These are phyloP conservation scores for Coprinopsis sp. DNA, from an alignment of 768 basidiomycete genomes.

Conservation along the genomic window DNA sequence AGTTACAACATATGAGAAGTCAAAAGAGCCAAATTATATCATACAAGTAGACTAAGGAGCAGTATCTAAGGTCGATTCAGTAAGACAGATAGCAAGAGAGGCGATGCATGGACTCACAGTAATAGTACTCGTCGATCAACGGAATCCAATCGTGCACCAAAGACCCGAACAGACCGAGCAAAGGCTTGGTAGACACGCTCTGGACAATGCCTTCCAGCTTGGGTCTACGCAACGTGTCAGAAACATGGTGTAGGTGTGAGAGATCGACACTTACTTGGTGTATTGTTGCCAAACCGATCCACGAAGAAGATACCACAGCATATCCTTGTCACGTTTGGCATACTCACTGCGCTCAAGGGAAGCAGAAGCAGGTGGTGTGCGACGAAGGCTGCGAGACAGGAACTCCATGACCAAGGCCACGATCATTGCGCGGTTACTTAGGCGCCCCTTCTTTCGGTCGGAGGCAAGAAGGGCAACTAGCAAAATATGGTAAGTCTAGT, in stretches of 20 bases:
- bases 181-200: constrained; percentile 48
- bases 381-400: constrained; percentile 68
- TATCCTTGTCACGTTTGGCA: constrained; percentile 74
- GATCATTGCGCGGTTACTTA: constrained; percentile 59
- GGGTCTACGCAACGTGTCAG: constrained; percentile 45
- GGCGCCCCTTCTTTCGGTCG: constrained; percentile 29
- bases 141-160: constrained; percentile 84
- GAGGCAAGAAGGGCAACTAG: constrained; percentile 40
- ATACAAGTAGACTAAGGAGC: no score
- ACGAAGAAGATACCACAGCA: constrained; percentile 81
- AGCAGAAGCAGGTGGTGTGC: constrained; percentile 57
- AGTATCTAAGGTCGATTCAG: not conserved
- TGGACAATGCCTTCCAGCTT: constrained; percentile 65
- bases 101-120: constrained; percentile 52
- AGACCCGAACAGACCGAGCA: constrained; percentile 65
- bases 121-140: constrained; percentile 85
- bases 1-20: no score
- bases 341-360: constrained; percentile 73
- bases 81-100: not conserved
- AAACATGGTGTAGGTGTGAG: constrained; percentile 2
- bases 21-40: no score
- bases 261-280: constrained; percentile 49
- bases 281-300: constrained; percentile 82
- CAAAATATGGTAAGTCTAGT: constrained; percentile 11
- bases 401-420: constrained; percentile 65